A percentile compares a stretch with the other conserved stretches of the same genome.
Evolutionary conservation across 2,329 filamentous ascomycete species (phyloP).

Genomic region (Colletotrichum lupini): DNA sequence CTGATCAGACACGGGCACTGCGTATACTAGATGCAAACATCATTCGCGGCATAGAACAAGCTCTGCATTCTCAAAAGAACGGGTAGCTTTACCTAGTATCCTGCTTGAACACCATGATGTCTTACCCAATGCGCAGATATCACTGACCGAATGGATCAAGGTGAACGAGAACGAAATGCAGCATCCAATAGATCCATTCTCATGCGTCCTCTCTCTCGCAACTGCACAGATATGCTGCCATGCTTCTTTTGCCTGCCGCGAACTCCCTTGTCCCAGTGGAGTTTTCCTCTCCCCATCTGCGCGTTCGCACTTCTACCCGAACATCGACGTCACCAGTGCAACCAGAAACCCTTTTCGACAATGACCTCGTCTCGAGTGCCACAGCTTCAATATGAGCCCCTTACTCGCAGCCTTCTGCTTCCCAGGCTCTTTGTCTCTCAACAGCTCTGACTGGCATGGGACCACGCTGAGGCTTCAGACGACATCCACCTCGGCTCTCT

Average conservation of each 20-base stretch:
- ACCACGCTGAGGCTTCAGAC: background rate
- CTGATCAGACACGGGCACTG: too few species aligned
- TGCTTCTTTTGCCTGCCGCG: constrained; percentile 5
- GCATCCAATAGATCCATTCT: background rate
- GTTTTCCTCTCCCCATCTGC: background rate
- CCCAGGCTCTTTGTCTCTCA: background rate
- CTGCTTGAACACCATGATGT: too few species aligned
- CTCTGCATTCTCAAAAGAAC: too few species aligned
- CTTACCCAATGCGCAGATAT: too few species aligned
- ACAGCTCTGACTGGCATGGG: background rate
- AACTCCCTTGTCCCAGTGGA: background rate
- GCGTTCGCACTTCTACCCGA: constrained; percentile 3
- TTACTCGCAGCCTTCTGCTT: background rate
- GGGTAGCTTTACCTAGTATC: too few species aligned
- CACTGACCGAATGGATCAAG: too few species aligned
- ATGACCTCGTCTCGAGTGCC: background rate
- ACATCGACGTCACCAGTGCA: constrained; percentile 24
- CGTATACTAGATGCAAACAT: too few species aligned
- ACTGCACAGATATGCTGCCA: background rate
- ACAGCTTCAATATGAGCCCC: background rate
- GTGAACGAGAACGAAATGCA: background rate
- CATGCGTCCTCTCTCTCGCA: background rate
- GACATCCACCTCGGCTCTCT: background rate
- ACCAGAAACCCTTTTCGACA: background rate
- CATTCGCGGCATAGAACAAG: too few species aligned